Evolutionary conservation across 2,329 filamentous ascomycete species (phyloP).

Genomic region (Neobulgaria alba): DNA sequence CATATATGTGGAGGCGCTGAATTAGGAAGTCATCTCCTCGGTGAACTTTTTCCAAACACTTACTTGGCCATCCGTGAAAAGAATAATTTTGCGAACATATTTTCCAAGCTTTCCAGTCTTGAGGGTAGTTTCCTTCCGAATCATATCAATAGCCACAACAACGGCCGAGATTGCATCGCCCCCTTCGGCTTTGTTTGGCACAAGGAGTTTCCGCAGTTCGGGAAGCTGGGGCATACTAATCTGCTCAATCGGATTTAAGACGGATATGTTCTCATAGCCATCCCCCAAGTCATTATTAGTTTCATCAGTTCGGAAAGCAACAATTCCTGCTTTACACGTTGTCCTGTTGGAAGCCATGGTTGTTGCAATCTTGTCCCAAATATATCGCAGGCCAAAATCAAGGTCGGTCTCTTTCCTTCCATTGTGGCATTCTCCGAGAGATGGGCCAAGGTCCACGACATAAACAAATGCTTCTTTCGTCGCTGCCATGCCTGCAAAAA

Average conservation of each 20-base stretch:
- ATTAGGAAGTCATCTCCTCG: no score
- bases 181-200: slow-evolving; percentile 54
- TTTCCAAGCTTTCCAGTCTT: slow-evolving; percentile 44
- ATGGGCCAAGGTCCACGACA: slow-evolving; percentile 76
- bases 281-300: slow-evolving; percentile 60
- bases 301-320: slow-evolving; percentile 74
- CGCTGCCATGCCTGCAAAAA: no score
- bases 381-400: slow-evolving; percentile 81
- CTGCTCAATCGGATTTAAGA: slow-evolving; percentile 58
- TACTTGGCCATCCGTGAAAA: slow-evolving; percentile 76
- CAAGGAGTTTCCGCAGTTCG: slow-evolving; percentile 52
- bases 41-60: slow-evolving; percentile 69
- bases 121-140: slow-evolving; percentile 68
- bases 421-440: slow-evolving; percentile 68
- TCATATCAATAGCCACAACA: slow-evolving; percentile 80
- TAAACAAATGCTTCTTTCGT: slow-evolving; percentile 94
- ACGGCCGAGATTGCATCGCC: slow-evolving; percentile 87
- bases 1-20: no score
- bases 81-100: slow-evolving; percentile 69
- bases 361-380: slow-evolving; percentile 86
- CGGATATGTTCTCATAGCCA: slow-evolving; percentile 67
- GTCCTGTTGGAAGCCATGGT: slow-evolving; percentile 63
- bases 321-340: slow-evolving; percentile 65
- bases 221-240: slow-evolving; percentile 62
- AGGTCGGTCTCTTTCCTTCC: slow-evolving; percentile 72